Percentiles rank a stretch among this genome's conserved stretches.
phyloP scores from a whole-genome alignment of 2,329 filamentous ascomycete species.

The Cadophora sp. region DNA sequence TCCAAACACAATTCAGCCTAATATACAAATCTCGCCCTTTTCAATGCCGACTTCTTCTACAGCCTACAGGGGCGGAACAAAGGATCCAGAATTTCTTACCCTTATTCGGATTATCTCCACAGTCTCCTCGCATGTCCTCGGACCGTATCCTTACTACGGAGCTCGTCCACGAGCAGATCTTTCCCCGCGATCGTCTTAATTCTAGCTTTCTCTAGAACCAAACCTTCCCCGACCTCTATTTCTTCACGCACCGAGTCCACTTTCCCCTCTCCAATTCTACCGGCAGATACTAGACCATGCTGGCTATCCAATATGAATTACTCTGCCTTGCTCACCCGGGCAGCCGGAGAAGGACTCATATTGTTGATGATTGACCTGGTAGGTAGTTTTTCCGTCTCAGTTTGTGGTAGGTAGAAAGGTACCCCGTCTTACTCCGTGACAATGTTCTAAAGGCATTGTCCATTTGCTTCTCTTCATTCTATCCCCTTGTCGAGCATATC shows the following conservation, averaged over 20 bases:
- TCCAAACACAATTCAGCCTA: background rate
- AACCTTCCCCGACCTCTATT: background rate
- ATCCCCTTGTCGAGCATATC: slow-evolving; percentile 12
- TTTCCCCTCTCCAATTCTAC: slow-evolving; percentile 8
- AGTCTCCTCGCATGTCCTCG: background rate
- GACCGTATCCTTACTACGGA: background rate
- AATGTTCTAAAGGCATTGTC: slow-evolving; percentile 27
- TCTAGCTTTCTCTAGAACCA: background rate
- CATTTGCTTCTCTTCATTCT: slow-evolving; percentile 18
- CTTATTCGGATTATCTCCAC: background rate
- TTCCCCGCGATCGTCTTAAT: slow-evolving; percentile 3
- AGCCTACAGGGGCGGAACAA: background rate
- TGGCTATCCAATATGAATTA: background rate
- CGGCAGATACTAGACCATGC: slow-evolving; percentile 18
- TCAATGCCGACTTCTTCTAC: background rate
- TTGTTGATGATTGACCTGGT: slow-evolving; percentile 22
- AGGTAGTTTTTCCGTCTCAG: slow-evolving; percentile 26
- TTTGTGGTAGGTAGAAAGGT: slow-evolving; percentile 17
- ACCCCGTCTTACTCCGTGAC: slow-evolving; percentile 25
- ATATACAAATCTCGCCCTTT: background rate
- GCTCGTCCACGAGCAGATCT: slow-evolving; percentile 11
- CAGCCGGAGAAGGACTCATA: slow-evolving; percentile 19
- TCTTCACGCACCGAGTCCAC: background rate
- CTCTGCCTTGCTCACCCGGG: slow-evolving; percentile 16
- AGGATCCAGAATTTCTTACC: background rate